Percentiles rank a stretch among this genome's conserved stretches.
Conservation (phyloP, 805 yeast species). For the Starmerella tilneyi region DNA sequence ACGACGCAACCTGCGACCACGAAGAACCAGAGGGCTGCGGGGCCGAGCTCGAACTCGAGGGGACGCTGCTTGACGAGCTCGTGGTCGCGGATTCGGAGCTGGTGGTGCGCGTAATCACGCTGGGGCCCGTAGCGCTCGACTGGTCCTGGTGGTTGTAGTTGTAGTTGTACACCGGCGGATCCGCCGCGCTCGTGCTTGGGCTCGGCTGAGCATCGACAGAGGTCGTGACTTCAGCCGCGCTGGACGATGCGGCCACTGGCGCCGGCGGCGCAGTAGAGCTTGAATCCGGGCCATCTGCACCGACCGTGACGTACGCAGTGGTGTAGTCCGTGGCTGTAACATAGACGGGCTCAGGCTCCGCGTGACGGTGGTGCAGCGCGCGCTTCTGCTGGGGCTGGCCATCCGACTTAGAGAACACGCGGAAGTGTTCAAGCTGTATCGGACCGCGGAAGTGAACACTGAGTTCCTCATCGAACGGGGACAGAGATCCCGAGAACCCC, state of each 20-base stretch:
- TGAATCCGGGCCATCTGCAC: slow-evolving; percentile 16
- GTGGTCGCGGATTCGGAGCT: slow-evolving; percentile 28
- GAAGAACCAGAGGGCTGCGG: slow-evolving; percentile 31
- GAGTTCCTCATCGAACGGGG: slow-evolving; percentile 79
- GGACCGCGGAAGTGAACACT: slow-evolving; percentile 91
- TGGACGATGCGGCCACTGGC: slow-evolving; percentile 27
- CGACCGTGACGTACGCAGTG: slow-evolving; percentile 35
- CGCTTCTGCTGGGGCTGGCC: slow-evolving; percentile 44
- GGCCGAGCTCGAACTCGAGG: slow-evolving; percentile 20
- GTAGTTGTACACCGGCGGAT: slow-evolving; percentile 15
- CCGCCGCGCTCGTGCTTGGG: slow-evolving; percentile 6
- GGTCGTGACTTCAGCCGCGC: slow-evolving; percentile 17
- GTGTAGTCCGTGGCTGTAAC: slow-evolving; percentile 73
- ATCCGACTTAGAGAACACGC: slow-evolving; percentile 60
- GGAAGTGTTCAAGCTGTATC: slow-evolving; percentile 66
- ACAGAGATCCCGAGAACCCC: slow-evolving; percentile 58
- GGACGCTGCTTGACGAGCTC: slow-evolving; percentile 22
- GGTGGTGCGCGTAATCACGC: slow-evolving; percentile 23
- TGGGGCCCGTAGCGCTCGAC: slow-evolving; percentile 26
- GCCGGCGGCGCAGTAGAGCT: slow-evolving; percentile 21
- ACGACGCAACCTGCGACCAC: slow-evolving; percentile 73
- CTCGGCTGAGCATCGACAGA: slow-evolving; percentile 15
- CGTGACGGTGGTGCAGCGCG: slow-evolving; percentile 37
- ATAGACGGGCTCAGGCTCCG: slow-evolving; percentile 44
- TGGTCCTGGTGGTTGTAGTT: slow-evolving; percentile 24